phyloP scores from a whole-genome alignment of 441 rosid genomes.

The Biscutella laevigata region DNA sequence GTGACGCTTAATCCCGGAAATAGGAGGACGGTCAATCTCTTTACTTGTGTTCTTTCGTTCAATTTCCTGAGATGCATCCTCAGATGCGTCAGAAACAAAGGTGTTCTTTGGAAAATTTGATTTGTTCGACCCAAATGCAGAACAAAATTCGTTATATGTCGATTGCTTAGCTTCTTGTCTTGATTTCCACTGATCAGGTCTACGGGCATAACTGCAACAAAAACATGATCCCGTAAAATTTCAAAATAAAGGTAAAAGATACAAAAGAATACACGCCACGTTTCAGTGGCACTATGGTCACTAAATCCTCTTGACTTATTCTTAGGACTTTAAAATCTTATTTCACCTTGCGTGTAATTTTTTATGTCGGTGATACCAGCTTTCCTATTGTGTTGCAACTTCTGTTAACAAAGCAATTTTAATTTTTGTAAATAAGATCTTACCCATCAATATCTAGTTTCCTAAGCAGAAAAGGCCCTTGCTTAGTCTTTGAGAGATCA shows the following conservation, averaged over 20 bases:
- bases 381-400: conserved; percentile 1
- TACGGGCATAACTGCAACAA: conserved; percentile 46
- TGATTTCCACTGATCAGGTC: conserved; percentile 71
- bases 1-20: conserved; percentile 31
- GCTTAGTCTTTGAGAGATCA: conserved; percentile 67
- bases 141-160: conserved; percentile 49
- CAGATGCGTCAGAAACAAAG: conserved; percentile 37
- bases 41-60: conserved; percentile 43
- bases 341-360: background rate
- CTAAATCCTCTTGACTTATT: background rate
- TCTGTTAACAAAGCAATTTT: background rate
- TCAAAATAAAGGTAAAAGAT: background rate
- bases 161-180: conserved; percentile 77
- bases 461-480: conserved; percentile 75
- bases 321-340: background rate
- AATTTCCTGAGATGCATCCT: conserved; percentile 28
- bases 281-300: background rate
- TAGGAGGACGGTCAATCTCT: conserved; percentile 38
- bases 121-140: conserved; percentile 54
- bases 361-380: background rate
- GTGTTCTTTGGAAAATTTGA: conserved; percentile 33
- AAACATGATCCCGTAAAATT: background rate
- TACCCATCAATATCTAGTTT: conserved; percentile 75
- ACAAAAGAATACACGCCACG: background rate
- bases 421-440: conserved; percentile 24